Conservation (phyloP, 202 grass and related monocot genomes). For the Bolboschoenoplectus hybrid region DNA sequence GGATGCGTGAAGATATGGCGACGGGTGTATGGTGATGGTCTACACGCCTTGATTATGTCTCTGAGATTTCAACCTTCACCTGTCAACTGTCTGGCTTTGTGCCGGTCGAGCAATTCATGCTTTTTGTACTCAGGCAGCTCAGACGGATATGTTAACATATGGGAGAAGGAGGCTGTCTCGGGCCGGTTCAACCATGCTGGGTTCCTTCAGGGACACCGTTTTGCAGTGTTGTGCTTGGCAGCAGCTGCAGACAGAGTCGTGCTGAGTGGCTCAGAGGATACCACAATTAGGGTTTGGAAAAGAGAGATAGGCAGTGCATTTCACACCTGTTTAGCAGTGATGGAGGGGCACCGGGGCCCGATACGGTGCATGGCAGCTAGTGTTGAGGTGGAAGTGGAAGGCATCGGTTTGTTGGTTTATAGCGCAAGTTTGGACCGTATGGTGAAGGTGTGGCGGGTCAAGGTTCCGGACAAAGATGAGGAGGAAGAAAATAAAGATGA, state of each 20-base stretch:
- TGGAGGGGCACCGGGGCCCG: constrained; percentile 76
- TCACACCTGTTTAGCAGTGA: constrained; percentile 84
- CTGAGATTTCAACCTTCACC: constrained; percentile 68
- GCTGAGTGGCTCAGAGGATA: constrained; percentile 81
- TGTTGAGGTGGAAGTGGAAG: constrained; percentile 64
- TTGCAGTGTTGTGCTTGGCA: constrained; percentile 68
- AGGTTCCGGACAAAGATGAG: constrained; percentile 55
- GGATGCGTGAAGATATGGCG: constrained; percentile 92
- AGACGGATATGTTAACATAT: constrained; percentile 84
- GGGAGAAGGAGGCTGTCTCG: constrained; percentile 76
- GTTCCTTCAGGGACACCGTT: constrained; percentile 73
- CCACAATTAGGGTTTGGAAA: constrained; percentile 84
- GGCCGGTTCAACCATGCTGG: constrained; percentile 68
- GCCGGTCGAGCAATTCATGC: constrained; percentile 45
- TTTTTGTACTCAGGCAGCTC: constrained; percentile 82
- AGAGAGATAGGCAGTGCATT: constrained; percentile 45
- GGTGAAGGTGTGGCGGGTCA: constrained; percentile 93
- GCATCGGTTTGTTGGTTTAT: constrained; percentile 72
- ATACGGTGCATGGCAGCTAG: constrained; percentile 71
- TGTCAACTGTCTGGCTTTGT: constrained; percentile 70
- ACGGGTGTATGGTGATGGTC: constrained; percentile 61
- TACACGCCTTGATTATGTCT: constrained; percentile 73
- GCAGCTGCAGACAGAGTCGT: constrained; percentile 59
- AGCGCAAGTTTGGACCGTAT: constrained; percentile 76
- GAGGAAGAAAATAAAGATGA: constrained; percentile 33